Evolutionary conservation across 2,329 filamentous ascomycete species (phyloP), one percentile per base, ranked within the genome.

Genomic region (Apiospora hydei): DNA sequence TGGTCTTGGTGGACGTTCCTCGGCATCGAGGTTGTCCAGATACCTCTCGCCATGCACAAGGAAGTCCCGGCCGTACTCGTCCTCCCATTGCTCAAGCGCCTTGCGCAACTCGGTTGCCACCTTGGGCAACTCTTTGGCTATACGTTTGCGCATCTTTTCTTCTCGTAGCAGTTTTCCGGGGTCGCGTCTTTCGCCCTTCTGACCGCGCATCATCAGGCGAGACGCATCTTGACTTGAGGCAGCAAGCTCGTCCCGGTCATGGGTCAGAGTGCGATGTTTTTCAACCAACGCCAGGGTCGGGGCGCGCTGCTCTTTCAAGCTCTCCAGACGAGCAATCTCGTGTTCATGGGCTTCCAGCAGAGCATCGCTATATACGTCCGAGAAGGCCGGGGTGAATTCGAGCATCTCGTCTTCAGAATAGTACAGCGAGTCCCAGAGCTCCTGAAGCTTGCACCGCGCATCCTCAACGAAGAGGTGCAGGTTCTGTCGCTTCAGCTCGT

Each of bases 371-470:
- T 97, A 98, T 26, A 98, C 96, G 80, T 98, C 96, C 14, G 95
- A 97, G 81, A 98, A 98, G 57, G 95, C 96, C 0, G 97, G 96
- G 0, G 95, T 96, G 77, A 99, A 99, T 76, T 98, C 95, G 71
- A 98, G 90, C 95, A 98, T 98, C 84, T 99, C 96, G 78, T 99
- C 96, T 80, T 99, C 96, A 0, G 94, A 98, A 80, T 97, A 95
- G 85, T 96, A 98, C 1, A 99, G 85, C 0, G 90, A 88, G 80
- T 99, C 96, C 96, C 97, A 99, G 0, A 99, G 89, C 79, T 97
- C 95, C 82, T 98, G 96, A 14, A 99, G 88, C 80, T 94, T 94
- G 83, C 91, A 93, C 53, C 97, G 90, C 26, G 96, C 93, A 84
- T 99, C 96, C 81, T 98, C 96, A 14, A 99, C 94, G 78, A 99